Percentiles rank a stretch among this genome's conserved stretches.
These are phyloP conservation scores for Cyberlindnera veronae DNA, from an alignment of 805 yeast genomes.

Conservation along the genomic window DNA sequence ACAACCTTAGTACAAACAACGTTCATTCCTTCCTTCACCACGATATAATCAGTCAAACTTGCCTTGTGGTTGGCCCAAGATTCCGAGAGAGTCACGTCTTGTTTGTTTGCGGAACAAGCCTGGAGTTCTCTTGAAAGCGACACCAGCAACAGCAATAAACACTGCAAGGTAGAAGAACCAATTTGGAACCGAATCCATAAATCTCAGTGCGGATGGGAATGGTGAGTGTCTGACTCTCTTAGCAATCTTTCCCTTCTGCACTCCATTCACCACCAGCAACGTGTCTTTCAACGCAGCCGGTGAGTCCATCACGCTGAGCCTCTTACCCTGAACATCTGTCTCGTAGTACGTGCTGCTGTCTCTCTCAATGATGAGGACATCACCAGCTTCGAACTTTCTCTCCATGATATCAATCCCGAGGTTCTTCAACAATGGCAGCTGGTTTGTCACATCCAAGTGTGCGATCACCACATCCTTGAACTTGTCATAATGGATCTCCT, in stretches of 20 bases:
- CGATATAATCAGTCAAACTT: conserved; percentile 10
- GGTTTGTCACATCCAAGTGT: conserved; percentile 44
- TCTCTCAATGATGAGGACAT: conserved; percentile 49
- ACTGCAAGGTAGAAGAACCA: too few species aligned
- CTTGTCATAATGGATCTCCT: conserved; percentile 44
- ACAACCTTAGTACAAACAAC: neutral
- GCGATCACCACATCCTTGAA: conserved; percentile 41
- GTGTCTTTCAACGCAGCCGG: conserved; percentile 12
- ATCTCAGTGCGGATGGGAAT: conserved; percentile 34
- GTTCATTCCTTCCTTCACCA: neutral
- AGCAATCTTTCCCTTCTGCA: conserved; percentile 17
- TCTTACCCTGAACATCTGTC: conserved; percentile 33
- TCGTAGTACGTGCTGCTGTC: conserved; percentile 35
- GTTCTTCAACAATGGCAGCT: conserved; percentile 6
- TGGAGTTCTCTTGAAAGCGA: conserved; percentile 2
- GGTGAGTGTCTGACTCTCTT: conserved; percentile 43
- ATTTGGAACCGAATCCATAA: conserved; percentile 45
- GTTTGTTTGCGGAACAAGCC: neutral
- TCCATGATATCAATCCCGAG: conserved; percentile 22
- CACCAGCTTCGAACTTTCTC: conserved; percentile 45
- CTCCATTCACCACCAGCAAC: conserved; percentile 5
- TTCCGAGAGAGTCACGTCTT: conserved; percentile 10
- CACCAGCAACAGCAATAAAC: neutral
- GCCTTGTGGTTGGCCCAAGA: conserved; percentile 14
- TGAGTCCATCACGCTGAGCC: conserved; percentile 13